Conservation (phyloP, 2,329 filamentous ascomycete species). For the Xylaria hypoxylon region DNA sequence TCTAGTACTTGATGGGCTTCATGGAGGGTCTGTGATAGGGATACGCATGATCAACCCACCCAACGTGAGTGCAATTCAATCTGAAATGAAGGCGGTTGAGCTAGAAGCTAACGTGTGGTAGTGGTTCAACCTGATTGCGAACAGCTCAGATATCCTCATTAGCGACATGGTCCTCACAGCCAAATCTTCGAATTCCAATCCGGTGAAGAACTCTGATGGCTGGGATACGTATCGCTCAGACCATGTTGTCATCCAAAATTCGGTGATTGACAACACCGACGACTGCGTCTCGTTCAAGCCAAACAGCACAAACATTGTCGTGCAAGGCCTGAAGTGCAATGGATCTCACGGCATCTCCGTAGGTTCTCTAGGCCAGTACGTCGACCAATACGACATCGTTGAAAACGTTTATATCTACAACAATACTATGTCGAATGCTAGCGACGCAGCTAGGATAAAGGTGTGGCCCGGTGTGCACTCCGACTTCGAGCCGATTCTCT, state of each 20-base stretch:
- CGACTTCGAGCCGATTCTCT: conserved; percentile 68
- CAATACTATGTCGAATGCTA: conserved; percentile 67
- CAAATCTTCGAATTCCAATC: conserved; percentile 59
- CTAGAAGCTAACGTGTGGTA: conserved; percentile 46
- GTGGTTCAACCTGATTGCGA: conserved; percentile 75
- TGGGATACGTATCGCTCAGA: conserved; percentile 73
- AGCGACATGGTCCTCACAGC: conserved; percentile 71
- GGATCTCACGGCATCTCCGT: conserved; percentile 79
- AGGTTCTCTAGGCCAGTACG: conserved; percentile 77
- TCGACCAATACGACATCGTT: conserved; percentile 72
- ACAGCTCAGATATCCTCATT: conserved; percentile 73
- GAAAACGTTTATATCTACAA: conserved; percentile 76
- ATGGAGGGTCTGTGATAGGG: conserved; percentile 38
- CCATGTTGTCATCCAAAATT: conserved; percentile 75
- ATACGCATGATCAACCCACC: conserved; percentile 40
- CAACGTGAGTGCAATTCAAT: conserved; percentile 31
- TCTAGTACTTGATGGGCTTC: conserved; percentile 38
- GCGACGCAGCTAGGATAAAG: conserved; percentile 78
- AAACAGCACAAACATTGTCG: conserved; percentile 75
- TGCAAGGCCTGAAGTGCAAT: conserved; percentile 75
- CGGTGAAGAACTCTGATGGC: conserved; percentile 71
- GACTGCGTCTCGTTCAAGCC: conserved; percentile 82
- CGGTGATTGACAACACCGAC: conserved; percentile 72
- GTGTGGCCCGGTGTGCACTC: conserved; percentile 73
- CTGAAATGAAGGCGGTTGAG: neutral